phyloP scores from a whole-genome alignment of 2,329 filamentous ascomycete species.

The Penicillium sp. region DNA sequence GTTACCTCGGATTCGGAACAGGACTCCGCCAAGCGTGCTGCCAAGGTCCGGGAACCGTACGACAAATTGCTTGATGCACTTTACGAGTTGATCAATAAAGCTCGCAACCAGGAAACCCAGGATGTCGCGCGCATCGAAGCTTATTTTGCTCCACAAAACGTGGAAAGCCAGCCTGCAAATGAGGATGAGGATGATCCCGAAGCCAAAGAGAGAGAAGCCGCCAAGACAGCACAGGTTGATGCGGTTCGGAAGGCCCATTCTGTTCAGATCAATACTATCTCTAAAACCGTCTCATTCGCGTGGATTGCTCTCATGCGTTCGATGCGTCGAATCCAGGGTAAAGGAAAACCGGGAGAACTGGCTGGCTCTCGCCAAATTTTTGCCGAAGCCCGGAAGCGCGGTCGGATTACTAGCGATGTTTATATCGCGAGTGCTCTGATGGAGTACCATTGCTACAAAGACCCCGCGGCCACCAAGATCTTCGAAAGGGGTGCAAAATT shows the following conservation, averaged over 20 bases:
- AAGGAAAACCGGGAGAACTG: conserved; percentile 59
- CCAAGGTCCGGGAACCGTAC: conserved; percentile 72
- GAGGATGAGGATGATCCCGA: conserved; percentile 51
- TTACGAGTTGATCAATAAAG: conserved; percentile 74
- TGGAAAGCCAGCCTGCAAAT: conserved; percentile 33
- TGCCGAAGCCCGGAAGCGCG: conserved; percentile 74
- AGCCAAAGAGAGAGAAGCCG: conserved; percentile 44
- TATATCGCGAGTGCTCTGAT: conserved; percentile 89
- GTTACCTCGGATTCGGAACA: conserved; percentile 67
- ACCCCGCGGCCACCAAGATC: conserved; percentile 83
- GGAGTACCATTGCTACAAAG: conserved; percentile 93
- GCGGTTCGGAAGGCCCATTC: conserved; percentile 57
- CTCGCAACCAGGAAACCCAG: conserved; percentile 57
- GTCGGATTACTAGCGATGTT: conserved; percentile 83
- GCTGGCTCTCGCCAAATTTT: conserved; percentile 80
- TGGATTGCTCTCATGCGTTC: conserved; percentile 93
- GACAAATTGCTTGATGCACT: conserved; percentile 73
- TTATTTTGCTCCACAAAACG: conserved; percentile 39
- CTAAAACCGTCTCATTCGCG: conserved; percentile 76
- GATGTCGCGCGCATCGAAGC: conserved; percentile 49
- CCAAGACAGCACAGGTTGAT: conserved; percentile 49
- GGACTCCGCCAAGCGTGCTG: conserved; percentile 54
- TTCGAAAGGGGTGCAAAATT: conserved; percentile 88
- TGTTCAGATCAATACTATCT: conserved; percentile 65
- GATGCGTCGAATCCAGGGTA: conserved; percentile 87